Evolutionary conservation across 169 alveolate species (phyloP), one percentile per base, ranked within the genome.

Genomic region (Plasmodium malariae): DNA sequence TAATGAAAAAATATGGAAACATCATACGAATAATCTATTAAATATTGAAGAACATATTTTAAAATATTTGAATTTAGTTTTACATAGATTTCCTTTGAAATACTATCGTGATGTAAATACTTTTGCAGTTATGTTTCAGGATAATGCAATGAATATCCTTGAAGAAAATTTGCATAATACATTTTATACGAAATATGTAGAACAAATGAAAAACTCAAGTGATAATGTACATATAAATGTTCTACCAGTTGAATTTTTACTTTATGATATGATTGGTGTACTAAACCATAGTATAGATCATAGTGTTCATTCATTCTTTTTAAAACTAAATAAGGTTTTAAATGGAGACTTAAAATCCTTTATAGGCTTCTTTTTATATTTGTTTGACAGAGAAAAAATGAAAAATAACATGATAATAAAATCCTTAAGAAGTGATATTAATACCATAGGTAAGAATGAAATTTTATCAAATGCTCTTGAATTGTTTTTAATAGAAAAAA

Each of bases 341-440:
- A 69, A 69, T 69, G 80, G 80, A 43, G 80, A 69, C 34, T 54
- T 69, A 45, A 69, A 69, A 69, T 69, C 26, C 2, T 17, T 69
- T 3, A 37, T 69, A 69, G 80, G 21, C 4, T 37, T 69, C 2
- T 43, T 69, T 69, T 54, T 69, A 2, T 43, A 69, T 43, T 9
- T 69, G 17, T 69, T 69, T 6, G 17, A 40, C 37, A 21, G n/a
- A 0, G 80, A 37, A 43, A 69, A 19, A 24, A 12, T 45, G 28
- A 45, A 36, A 69, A 69, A 69, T 69, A 26, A 19, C 12, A 36
- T 3, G 12, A 21, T 45, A 1, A 37, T 69, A 36, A 37, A 69
- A 69, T 36, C 80, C 24, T 24, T 69, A 69, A 26, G 37, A 69
- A 26, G 21, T 24, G 60, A 69, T 36, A 43, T 12, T 4, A 63